Base-by-base conservation (phyloP, 2,329 filamentous ascomycete genomes). In the Biscogniauxia sp. region DNA sequence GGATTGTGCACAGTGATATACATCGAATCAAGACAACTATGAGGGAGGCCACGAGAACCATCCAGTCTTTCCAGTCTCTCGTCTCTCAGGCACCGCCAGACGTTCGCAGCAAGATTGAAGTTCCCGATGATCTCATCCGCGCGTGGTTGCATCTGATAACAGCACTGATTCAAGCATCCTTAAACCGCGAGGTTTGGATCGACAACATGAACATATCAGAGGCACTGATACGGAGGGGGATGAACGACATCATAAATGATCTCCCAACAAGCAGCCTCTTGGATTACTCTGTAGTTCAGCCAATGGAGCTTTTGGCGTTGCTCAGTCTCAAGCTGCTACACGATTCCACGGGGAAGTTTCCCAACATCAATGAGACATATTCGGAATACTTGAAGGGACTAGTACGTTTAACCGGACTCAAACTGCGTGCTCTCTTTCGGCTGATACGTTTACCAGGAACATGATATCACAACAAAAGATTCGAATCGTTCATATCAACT, bases 81-180 rank as follows among this genome's bases (percentile, higher is more conserved):
- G 37, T 67, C 23, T 62, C 61, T 5, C 63, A 65, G 15, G 59
- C 74, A 1, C 66, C 69, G 2, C 59, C 64, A 5, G 50, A 68
- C 20, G 71, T 76, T 20, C 69, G 70, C 3, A 57, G 61, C n/a
- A 69, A 63, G 4, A 63, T 79, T 11, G 64, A 66, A 20, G 64
- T 79, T 2, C 78, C 78, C 0, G 66, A 71, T 2, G 70, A 74
- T 19, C 70, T 81, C 25, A 64, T 76, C 23, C 72, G 70, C 20
- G 78, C 74, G 0, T 82, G 80, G 79, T 64, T 80, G 13, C 76
- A 79, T 58, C 59, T 79, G 1, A 65, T 80, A 4, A 76, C 78
- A 64, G 74, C 67, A 5, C 63, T 80, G 51, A 68, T 78, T 3
- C 67, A 73, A 54, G 61, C 68, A 13, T 61, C 65, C 19, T 60